Evolutionary conservation across 495 filamentous ascomycete genomes (phyloP), one percentile per base, ranked within the genome.

Genomic region (Pyronema domesticum): DNA sequence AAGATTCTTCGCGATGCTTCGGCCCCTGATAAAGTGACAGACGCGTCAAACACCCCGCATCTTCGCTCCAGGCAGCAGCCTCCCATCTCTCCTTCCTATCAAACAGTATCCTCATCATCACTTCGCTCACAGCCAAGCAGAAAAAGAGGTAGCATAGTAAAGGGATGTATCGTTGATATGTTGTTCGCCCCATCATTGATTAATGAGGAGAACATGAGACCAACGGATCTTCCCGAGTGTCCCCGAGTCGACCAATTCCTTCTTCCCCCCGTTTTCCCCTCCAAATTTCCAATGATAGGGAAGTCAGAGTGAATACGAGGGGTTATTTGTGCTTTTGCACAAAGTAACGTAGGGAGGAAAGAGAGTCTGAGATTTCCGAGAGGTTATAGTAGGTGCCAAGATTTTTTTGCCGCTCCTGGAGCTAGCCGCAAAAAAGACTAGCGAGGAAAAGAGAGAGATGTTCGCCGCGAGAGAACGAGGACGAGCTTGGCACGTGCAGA

Each of bases 271-370:
- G 73, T 60, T 84, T 83, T 83, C 80, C 81, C 80, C 79, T 84
- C 82, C 77, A 77, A 73, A 69, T 65, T 73, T 72, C 68, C 76
- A 43, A 76, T 75, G 69, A 58, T 61, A 56, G 64, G 57, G 63
- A 76, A 78, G 73, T 74, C 78, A 78, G 82, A 86, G 81, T 85
- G 81, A 83, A 86, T 86, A 77, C 74, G 80, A 75, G 82, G 80
- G 82, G 80, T 77, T 67, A 66, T 70, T 30, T 68, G 67, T 75
- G 77, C 78, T 80, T 76, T 11, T 17, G 39, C 39, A 42, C 39
- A 47, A 47, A 15, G 72, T 79, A 67, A 69, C 72, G 69, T 69
- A 65, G 69, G 74, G 68, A 68, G 65, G 56, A 63, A 65, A 66
- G 60, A 66, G 57, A 55, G 54, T 53, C 42, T 52, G 44, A 51